Base-by-base conservation (phyloP, 352 stramenopile genomes). In the Phytophthora idaei region DNA sequence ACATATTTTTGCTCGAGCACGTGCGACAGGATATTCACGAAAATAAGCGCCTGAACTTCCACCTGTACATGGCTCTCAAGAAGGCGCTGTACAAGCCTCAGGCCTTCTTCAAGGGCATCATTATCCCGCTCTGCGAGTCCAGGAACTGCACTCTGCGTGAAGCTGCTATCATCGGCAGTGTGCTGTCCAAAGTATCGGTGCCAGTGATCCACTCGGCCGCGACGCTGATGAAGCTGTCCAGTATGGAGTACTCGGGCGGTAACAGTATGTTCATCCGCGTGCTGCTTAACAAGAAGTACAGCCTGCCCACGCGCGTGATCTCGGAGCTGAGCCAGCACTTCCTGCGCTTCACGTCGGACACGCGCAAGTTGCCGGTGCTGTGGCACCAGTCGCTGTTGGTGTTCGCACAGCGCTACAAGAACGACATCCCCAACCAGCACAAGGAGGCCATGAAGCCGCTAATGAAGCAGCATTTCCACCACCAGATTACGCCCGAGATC, bases 241-340 rank as follows among this genome's bases (percentile, higher is more conserved):
- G 90, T 60, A 94, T 98, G 89, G 83, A 96, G 57, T 99, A 99
- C 87, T 98, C 92, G 56, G 98, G 97, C 52, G 96, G 96, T 49
- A 97, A 97, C 57, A 99, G 94, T 17, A 97, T 99, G 63, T 99
- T 99, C 71, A 98, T 99, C 65, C 92, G 89, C 44, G 92, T 99
- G 32, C 83, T 99, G 11, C 86, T 99, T 29, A 98, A 99, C 85
- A 99, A 99, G 78, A 99, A 99, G 83, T 99, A 99, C 84, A 98
- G 95, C 54, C 83, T 99, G 36, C 98, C 98, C 5, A 98, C 94
- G 58, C 89, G 90, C 39, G 97, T 99, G 28, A 98, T 99, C 76
- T 83, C 85, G 37, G 96, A 96, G 64, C 81, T 99, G 47, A 96
- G 98, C 44, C 85, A 94, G 68, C 96, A 99, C 78, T 99, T 99